Percentiles rank a stretch among this genome's conserved stretches.
phyloP scores from a whole-genome alignment of 202 grass and related monocot species.

The Hordeum pubiflorum region DNA sequence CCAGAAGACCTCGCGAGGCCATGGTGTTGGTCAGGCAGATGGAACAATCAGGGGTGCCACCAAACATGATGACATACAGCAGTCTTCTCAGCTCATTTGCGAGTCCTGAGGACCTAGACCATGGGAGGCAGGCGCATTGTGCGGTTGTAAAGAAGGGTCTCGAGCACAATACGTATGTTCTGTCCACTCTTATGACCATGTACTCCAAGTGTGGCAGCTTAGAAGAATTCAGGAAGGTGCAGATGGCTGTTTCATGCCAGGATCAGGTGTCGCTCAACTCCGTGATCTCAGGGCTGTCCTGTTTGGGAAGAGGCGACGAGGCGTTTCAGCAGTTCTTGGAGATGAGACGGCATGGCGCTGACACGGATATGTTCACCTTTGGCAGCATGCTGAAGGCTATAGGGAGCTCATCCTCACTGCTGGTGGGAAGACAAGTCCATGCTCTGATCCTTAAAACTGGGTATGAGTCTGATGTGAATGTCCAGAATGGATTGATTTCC shows the following conservation, averaged over 20 bases:
- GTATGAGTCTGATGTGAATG: background rate
- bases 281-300: slow-evolving; percentile 21
- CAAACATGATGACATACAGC: slow-evolving; percentile 32
- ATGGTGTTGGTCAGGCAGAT: slow-evolving; percentile 26
- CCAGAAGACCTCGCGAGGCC: slow-evolving; percentile 9
- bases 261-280: slow-evolving; percentile 28
- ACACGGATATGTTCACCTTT: slow-evolving; percentile 25
- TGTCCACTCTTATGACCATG: slow-evolving; percentile 21
- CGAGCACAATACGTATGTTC: background rate
- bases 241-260: background rate
- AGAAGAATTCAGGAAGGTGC: slow-evolving; percentile 21
- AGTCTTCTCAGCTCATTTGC: slow-evolving; percentile 25
- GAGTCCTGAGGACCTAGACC: background rate
- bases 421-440: slow-evolving; percentile 32
- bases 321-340: slow-evolving; percentile 12
- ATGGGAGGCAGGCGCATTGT: slow-evolving; percentile 16
- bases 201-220: slow-evolving; percentile 32
- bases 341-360: slow-evolving; percentile 15
- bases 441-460: slow-evolving; percentile 27
- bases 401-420: slow-evolving; percentile 8
- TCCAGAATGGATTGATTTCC: slow-evolving; percentile 33
- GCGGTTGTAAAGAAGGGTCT: background rate
- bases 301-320: slow-evolving; percentile 23
- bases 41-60: slow-evolving; percentile 11
- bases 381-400: slow-evolving; percentile 25